Percentiles rank a stretch among this genome's conserved stretches.
phyloP scores from a whole-genome alignment of 2,329 filamentous ascomycete species.

The Hypoxylon sp. region DNA sequence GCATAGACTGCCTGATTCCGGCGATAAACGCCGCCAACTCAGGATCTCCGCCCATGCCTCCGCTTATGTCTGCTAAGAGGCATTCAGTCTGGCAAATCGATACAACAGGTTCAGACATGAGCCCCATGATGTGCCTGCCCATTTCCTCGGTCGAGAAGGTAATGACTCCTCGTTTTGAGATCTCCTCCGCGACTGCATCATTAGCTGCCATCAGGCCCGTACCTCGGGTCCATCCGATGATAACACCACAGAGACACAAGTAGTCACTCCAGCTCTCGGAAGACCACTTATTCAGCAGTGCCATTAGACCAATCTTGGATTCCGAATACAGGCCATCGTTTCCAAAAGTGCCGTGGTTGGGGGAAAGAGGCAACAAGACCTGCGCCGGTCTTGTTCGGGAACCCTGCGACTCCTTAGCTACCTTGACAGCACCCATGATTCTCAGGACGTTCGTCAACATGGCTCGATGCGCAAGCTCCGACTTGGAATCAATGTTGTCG shows the following conservation, averaged over 20 bases:
- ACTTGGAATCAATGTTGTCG: conserved; percentile 50
- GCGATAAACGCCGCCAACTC: conserved; percentile 60
- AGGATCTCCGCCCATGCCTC: conserved; percentile 51
- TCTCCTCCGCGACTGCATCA: conserved; percentile 54
- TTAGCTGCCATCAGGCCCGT: conserved; percentile 59
- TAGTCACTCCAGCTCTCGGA: conserved; percentile 55
- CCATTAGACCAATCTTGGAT: conserved; percentile 56
- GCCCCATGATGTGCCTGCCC: conserved; percentile 54
- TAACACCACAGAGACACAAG: conserved; percentile 54
- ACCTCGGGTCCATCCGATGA: conserved; percentile 60
- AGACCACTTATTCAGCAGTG: conserved; percentile 50
- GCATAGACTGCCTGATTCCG: conserved; percentile 50
- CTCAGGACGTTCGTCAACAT: conserved; percentile 56
- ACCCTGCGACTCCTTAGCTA: conserved; percentile 47
- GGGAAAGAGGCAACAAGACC: conserved; percentile 57
- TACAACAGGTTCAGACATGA: conserved; percentile 49
- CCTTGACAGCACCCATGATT: conserved; percentile 53
- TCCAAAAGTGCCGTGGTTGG: conserved; percentile 58
- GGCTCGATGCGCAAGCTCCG: conserved; percentile 54
- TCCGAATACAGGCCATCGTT: conserved; percentile 59
- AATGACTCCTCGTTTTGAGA: conserved; percentile 53
- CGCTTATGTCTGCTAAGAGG: conserved; percentile 55
- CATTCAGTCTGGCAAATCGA: conserved; percentile 51
- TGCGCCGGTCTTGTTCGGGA: conserved; percentile 52
- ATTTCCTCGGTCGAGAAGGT: conserved; percentile 58